Evolutionary conservation across 176 grass and related monocot genomes (phyloP).

Genomic region (Pharus latifolius): DNA sequence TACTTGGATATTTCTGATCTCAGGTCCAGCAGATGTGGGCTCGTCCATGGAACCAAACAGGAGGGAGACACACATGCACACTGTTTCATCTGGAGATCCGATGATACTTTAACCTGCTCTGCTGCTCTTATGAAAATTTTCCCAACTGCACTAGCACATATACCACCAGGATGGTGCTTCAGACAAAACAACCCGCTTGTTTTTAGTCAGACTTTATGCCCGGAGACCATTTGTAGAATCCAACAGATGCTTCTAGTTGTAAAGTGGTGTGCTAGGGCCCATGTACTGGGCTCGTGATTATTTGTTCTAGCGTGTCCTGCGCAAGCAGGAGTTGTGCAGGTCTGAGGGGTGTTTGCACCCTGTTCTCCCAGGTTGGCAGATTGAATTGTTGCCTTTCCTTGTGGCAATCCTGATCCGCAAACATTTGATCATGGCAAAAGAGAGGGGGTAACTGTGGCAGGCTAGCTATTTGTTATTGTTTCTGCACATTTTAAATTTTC

Average conservation of each 20-base stretch:
- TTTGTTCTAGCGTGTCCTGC: not conserved
- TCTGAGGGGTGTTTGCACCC: not conserved
- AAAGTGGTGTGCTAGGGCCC: conserved; percentile 35
- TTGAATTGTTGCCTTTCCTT: conserved; percentile 37
- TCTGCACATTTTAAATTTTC: too few species aligned
- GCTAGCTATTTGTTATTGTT: too few species aligned
- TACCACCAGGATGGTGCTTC: conserved; percentile 13
- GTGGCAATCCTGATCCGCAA: conserved; percentile 30
- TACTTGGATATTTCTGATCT: conserved; percentile 9
- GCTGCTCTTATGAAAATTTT: not conserved
- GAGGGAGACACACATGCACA: conserved; percentile 30
- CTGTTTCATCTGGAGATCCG: conserved; percentile 28
- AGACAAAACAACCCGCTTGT: conserved; percentile 31
- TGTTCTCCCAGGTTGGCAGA: conserved; percentile 45
- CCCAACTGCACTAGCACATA: not conserved
- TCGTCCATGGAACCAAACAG: conserved; percentile 25
- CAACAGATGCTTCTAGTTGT: conserved; percentile 29
- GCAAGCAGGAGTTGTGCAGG: not conserved
- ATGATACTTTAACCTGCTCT: conserved; percentile 39
- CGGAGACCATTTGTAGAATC: conserved; percentile 16
- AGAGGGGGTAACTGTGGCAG: not conserved
- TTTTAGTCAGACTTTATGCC: conserved; percentile 42
- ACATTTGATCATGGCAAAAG: conserved; percentile 3
- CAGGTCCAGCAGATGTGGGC: conserved; percentile 39
- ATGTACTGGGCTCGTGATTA: not conserved